Base-by-base conservation (phyloP, 2,329 filamentous ascomycete genomes). In the Alternaria sp. region DNA sequence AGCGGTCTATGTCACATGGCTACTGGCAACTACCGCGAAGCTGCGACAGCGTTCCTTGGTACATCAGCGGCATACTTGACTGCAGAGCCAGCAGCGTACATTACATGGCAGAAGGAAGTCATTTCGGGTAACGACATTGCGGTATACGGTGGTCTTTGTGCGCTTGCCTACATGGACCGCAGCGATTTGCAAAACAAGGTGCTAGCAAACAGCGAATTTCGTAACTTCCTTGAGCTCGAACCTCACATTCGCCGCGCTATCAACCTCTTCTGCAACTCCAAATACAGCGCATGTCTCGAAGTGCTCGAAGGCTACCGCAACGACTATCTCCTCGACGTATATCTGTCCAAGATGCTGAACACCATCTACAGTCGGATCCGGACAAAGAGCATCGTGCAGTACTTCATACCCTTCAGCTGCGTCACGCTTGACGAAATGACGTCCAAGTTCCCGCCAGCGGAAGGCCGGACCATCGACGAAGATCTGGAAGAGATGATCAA, bases 201-300 rank as follows among this genome's bases (percentile, higher is more conserved):
- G 3, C 86, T 99, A 0, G 92, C 95, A 38, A 97, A 93, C 55
- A 94, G 91, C 74, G 82, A 85, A 11, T 99, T 99, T 82, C 90
- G 95, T 54, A 88, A 87, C 46, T 97, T 95, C 75, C 86, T 99
- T 14, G 95, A 98, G 77, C 85, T 96, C 1, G 95, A 98, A 79
- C 93, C 94, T 4, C 94, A 98, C 73, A 91, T 99, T 64, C 92
- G 95, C 65, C 94, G 94, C 60, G 94, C 95, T 12, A 91, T 99
- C 69, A 88, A 87, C 8, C 90, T 92, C 75, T 99, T 97, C 81
- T 92, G 94, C 70, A 93, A 91, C 68, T 93, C 92, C 62, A 92
- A 96, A 71, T 99, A 97, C 79, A 90, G 92, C 10, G 87, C 87
- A 44, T 98, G 94, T 77, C 84, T 99, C 45, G 86, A 89, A 48